Base-by-base conservation (phyloP, 1,284 basidiomycete species). In the Pseudozyma flocculosa region DNA sequence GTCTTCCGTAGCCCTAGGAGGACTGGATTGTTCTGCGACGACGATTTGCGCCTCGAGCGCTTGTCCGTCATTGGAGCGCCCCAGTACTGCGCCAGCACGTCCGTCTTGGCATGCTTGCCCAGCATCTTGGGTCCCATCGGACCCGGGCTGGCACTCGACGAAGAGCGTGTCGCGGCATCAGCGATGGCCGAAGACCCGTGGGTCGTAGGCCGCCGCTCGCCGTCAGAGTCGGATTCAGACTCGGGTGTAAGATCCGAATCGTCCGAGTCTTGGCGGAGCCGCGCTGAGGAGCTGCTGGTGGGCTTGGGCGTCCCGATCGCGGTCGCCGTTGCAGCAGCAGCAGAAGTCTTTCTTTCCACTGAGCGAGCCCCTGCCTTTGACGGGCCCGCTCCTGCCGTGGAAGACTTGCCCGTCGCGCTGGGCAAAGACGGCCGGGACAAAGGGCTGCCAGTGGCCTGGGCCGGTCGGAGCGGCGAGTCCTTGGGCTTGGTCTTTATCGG, bases 21-120 rank as follows among this genome's bases (percentile, higher is more conserved):
- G 32, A 53, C 56, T 2, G 61, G 68, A 29, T 52, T 68, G 18
- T 58, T 61, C 37, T 34, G 32, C 32, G 43, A 43, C n/a, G 53
- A 48, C 22, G 60, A 51, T 43, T 66, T 67, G 22, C 71, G 54
- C 18, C 62, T 46, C 5, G 45, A 48, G 13, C 74, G 60, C 23
- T 66, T 58, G 36, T 65, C 72, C 15, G 70, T 72, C n/a, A 63
- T 61, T 4, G 48, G 58, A 5, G 75, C 75, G 24, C 75, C 75
- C 75, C 75, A 78, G 43, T 70, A 75, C 21, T 67, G 54, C 1
- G 75, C 75, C 29, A 78, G 41, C 11, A 72, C 68, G 36, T 76
- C 75, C 5, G 73, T 73, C 49, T 69, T 70, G 23, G 75, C 75
- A 15, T 71, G 61, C 42, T 75, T 74, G 26, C 75, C 75, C 2